Conservation (phyloP, 192 early-diverging fungal species). For the Coemansia sp. region DNA sequence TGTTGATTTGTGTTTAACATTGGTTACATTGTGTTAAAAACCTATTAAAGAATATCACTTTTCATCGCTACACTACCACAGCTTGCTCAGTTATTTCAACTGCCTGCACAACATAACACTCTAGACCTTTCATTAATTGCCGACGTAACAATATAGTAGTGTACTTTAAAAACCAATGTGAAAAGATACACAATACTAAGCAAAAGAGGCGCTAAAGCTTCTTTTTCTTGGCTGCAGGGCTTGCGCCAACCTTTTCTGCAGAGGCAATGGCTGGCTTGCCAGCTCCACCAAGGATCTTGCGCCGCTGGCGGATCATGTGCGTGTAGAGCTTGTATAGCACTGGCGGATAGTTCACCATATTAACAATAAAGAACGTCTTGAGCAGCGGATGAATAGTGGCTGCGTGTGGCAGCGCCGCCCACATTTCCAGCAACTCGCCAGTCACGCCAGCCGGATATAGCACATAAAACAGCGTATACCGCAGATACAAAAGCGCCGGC, state of each 20-base stretch:
- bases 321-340: slow-evolving; percentile 85
- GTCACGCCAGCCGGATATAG: slow-evolving; percentile 90
- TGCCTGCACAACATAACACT: too few species aligned
- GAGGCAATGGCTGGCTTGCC: background rate
- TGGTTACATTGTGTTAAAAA: too few species aligned
- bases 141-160: too few species aligned
- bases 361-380: slow-evolving; percentile 60
- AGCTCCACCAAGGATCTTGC: slow-evolving; percentile 64
- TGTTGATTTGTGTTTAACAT: too few species aligned
- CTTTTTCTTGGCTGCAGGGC: slow-evolving; percentile 26
- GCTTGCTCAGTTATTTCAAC: too few species aligned
- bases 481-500: slow-evolving; percentile 35
- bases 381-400: slow-evolving; percentile 54
- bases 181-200: slow-evolving; percentile 12
- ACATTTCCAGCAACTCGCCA: slow-evolving; percentile 78
- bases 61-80: too few species aligned
- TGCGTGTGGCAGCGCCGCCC: slow-evolving; percentile 66
- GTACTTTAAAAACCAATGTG: too few species aligned
- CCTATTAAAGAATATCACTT: too few species aligned
- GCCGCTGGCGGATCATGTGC: slow-evolving; percentile 89
- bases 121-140: too few species aligned
- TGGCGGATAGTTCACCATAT: slow-evolving; percentile 65
- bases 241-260: background rate
- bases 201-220: slow-evolving; percentile 93
- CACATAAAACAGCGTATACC: slow-evolving; percentile 94